phyloP scores from a whole-genome alignment of 2,329 filamentous ascomycete species.

The Phialophora chinensis region DNA sequence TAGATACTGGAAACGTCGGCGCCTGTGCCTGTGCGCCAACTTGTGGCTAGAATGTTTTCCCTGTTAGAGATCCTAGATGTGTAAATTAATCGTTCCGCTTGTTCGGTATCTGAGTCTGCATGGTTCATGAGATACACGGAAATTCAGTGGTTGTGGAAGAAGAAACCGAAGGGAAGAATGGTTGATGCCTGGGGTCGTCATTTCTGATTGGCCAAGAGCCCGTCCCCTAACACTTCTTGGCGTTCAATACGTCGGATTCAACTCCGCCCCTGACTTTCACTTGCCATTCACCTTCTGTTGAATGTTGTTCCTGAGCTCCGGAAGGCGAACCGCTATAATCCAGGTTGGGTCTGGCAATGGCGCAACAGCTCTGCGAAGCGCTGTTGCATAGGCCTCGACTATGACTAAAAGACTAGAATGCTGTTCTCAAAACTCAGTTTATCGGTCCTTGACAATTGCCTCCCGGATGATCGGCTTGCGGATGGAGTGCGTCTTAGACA shows the following conservation, averaged over 20 bases:
- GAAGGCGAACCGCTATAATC: too few species aligned
- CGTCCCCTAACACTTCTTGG: background rate
- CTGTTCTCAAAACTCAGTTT: too few species aligned
- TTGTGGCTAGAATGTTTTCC: background rate
- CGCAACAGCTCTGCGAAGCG: too few species aligned
- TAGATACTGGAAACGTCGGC: background rate
- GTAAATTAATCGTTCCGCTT: background rate
- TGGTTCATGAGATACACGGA: background rate
- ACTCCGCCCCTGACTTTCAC: background rate
- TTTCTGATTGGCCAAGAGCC: background rate
- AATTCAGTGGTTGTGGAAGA: background rate
- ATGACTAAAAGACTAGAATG: too few species aligned
- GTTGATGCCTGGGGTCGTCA: background rate
- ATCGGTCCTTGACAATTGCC: too few species aligned
- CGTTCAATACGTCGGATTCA: constrained; percentile 16
- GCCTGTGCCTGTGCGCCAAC: background rate
- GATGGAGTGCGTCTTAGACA: too few species aligned
- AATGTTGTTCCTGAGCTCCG: too few species aligned
- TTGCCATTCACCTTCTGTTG: background rate
- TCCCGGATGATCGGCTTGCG: too few species aligned
- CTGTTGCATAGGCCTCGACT: too few species aligned
- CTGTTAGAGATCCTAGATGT: background rate
- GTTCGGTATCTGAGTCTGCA: background rate
- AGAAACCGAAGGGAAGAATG: background rate
- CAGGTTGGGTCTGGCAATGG: too few species aligned